Percentiles rank a stretch among this genome's conserved stretches.
Evolutionary conservation across 768 basidiomycete genomes (phyloP).

Genomic region (Pholiota conissans): DNA sequence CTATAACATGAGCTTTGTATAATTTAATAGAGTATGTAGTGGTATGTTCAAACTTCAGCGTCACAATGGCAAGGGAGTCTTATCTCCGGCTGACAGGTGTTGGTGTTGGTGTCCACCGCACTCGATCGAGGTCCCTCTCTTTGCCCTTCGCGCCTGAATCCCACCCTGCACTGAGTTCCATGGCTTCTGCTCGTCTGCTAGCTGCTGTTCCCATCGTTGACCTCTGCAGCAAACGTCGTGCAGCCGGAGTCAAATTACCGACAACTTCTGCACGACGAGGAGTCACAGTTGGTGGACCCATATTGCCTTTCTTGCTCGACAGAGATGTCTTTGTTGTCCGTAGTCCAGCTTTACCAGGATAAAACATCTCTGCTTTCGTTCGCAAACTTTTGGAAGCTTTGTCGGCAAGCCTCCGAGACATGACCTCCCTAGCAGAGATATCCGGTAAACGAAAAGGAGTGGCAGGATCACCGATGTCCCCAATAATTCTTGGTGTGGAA

Average conservation of each 20-base stretch:
- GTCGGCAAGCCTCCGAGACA: constrained; percentile 81
- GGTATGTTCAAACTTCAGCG: not conserved
- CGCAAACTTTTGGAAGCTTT: constrained; percentile 82
- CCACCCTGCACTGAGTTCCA: constrained; percentile 62
- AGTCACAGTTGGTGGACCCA: constrained; percentile 82
- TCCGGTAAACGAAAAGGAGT: constrained; percentile 81
- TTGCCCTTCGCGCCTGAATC: constrained; percentile 41
- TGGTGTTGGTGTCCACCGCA: constrained; percentile 83
- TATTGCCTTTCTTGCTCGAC: constrained; percentile 48
- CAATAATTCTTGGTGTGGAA: constrained; percentile 86
- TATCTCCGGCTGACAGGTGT: constrained; percentile 34
- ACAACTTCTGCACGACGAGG: constrained; percentile 71
- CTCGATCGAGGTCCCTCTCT: constrained; percentile 62
- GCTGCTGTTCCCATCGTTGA: constrained; percentile 67
- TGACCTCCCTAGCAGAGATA: constrained; percentile 74
- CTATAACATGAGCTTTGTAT: not conserved
- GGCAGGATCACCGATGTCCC: constrained; percentile 31
- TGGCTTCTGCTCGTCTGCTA: constrained; percentile 63
- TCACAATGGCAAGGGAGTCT: not conserved
- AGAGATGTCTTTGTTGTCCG: constrained; percentile 30
- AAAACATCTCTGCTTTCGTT: constrained; percentile 68
- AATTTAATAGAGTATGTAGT: not conserved
- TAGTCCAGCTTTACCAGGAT: constrained; percentile 36
- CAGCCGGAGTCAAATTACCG: constrained; percentile 87
- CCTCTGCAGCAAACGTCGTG: constrained; percentile 69